Base-by-base conservation (phyloP, 345 rosid species). In the Eucalyptus pauciflora region DNA sequence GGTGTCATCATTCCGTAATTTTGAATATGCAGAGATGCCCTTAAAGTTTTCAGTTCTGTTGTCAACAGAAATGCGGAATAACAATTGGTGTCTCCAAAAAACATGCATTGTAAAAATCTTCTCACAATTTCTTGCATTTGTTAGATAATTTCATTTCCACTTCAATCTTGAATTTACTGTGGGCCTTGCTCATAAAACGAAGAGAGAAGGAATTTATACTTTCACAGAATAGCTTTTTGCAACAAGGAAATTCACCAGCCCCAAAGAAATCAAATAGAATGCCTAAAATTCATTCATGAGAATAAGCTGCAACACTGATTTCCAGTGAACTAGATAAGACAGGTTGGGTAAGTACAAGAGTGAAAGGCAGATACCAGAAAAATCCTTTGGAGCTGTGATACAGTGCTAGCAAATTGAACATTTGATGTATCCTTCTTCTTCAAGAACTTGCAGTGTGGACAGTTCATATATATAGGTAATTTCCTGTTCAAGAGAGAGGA, bases 361-460 rank as follows among this genome's bases (percentile, higher is more conserved):
- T 12, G 50, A 85, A 83, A 50, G 69, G 41, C 71, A 86, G n/a
- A 33, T 94, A 96, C 99, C 98, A 96, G 88, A 93, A 96, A 94
- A 86, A 96, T 95, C 92, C 98, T 93, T 87, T 94, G 97, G 86
- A 96, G 94, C 94, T 96, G 99, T 10, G 99, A 96, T 88, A 96
- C 88, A 13, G 93, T 92, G 90, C 95, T 91, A 4, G 98, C 96
- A 93, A 94, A 96, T 90, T 94, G 94, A 50, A 90, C 87, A 87
- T 92, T 90, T 37, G 92, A 91, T 37, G 89, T 90, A 89, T 94
- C 95, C 86, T 93, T 92, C 87, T 90, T 93, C 92, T 93, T 93
- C 85, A 92, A 88, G 86, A 46, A 89, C 87, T 88, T 92, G 93
- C 98, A 96, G 93, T 93, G 92, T 24, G 97, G 96, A 88, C 99